A percentile compares a stretch with the other conserved stretches of the same genome.
phyloP scores from a whole-genome alignment of 2,329 filamentous ascomycete species.

The Fusarium compactum region DNA sequence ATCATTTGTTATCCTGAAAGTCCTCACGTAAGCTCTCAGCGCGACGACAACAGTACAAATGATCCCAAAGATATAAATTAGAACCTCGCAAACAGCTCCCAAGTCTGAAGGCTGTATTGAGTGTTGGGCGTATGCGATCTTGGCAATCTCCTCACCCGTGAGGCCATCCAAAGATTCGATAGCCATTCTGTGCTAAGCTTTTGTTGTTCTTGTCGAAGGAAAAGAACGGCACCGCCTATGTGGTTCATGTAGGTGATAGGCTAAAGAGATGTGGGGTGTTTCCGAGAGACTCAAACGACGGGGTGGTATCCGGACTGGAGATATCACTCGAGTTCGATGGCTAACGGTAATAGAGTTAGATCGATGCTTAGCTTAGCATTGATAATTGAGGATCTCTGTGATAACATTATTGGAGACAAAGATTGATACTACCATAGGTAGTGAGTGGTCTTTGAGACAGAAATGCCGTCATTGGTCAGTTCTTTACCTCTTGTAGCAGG shows the following conservation, averaged over 20 bases:
- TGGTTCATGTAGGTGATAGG: neutral
- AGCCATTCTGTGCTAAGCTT: neutral
- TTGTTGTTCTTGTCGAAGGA: too few relatives aligned
- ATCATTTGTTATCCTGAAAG: neutral
- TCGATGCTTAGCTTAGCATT: too few relatives aligned
- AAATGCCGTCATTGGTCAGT: too few relatives aligned
- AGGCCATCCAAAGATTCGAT: neutral
- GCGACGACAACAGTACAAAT: neutral
- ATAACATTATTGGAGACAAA: too few relatives aligned
- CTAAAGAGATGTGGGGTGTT: neutral
- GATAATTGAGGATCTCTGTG: too few relatives aligned
- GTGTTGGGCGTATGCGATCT: neutral
- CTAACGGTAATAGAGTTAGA: too few relatives aligned
- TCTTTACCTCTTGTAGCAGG: too few relatives aligned
- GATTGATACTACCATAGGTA: too few relatives aligned
- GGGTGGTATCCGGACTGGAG: neutral
- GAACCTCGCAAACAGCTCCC: neutral
- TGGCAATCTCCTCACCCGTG: neutral
- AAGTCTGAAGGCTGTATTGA: neutral
- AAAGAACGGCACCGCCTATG: neutral
- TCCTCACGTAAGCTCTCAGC: conserved; percentile 8
- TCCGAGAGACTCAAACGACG: neutral
- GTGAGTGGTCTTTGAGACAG: too few relatives aligned
- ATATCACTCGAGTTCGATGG: too few relatives aligned
- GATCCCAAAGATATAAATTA: neutral